Conservation (phyloP, 805 yeast genomes). For the Kregervanrija fluxuum region DNA sequence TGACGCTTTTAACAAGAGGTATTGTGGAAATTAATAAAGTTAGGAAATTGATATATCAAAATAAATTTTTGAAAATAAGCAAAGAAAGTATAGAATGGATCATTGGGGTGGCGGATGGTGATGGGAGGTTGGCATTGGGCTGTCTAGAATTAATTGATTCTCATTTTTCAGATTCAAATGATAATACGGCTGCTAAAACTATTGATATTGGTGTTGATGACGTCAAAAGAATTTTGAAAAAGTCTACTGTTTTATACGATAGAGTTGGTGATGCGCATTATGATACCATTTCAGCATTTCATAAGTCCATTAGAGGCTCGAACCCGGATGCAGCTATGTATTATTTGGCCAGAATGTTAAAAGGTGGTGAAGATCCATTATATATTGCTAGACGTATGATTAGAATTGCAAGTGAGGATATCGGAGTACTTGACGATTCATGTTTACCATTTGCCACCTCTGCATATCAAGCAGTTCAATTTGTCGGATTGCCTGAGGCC, state of each 20-base stretch:
- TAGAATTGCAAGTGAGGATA: conserved; percentile 90
- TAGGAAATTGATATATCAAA: conserved; percentile 43
- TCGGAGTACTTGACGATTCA: conserved; percentile 78
- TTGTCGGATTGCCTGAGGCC: conserved; percentile 92
- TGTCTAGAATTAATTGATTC: conserved; percentile 68
- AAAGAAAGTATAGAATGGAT: conserved; percentile 58
- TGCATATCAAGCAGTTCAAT: conserved; percentile 78
- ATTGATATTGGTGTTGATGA: conserved; percentile 33
- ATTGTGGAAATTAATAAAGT: conserved; percentile 50
- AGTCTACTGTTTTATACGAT: conserved; percentile 65
- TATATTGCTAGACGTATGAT: conserved; percentile 89
- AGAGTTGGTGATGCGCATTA: conserved; percentile 87
- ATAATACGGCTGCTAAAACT: neutral
- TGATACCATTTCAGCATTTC: conserved; percentile 93
- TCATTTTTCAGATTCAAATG: conserved; percentile 26
- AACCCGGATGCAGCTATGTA: conserved; percentile 86
- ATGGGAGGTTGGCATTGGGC: conserved; percentile 78
- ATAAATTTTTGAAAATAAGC: conserved; percentile 44
- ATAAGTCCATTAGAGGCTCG: conserved; percentile 84
- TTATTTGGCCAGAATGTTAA: conserved; percentile 80
- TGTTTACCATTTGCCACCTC: conserved; percentile 84
- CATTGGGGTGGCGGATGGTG: conserved; percentile 76
- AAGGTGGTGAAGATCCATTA: conserved; percentile 91
- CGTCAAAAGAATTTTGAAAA: conserved; percentile 36
- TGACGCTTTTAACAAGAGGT: conserved; percentile 49